Conservation (phyloP, 257 asterid species). For the Datura wrightii region DNA sequence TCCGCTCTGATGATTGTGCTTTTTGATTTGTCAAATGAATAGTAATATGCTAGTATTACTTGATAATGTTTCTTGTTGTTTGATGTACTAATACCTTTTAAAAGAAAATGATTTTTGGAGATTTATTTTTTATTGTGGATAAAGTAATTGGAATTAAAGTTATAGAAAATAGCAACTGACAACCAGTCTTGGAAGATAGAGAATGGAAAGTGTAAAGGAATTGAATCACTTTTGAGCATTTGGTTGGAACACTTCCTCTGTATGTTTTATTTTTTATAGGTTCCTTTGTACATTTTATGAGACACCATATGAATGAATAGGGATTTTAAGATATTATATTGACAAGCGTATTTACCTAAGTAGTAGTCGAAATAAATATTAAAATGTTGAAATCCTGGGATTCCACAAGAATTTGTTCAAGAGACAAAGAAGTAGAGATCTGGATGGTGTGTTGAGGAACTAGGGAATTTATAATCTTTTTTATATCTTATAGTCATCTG, state of each 20-base stretch:
- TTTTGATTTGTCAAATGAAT: background rate
- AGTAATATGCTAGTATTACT: background rate
- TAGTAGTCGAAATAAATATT: background rate
- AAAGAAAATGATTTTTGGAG: background rate
- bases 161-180: background rate
- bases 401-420: background rate
- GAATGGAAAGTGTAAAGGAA: background rate
- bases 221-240: background rate
- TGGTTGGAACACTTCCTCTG: background rate
- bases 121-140: background rate
- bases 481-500: no score
- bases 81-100: background rate
- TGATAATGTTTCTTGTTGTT: background rate
- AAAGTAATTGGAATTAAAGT: background rate
- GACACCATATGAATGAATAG: background rate
- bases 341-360: background rate
- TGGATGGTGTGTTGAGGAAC: background rate
- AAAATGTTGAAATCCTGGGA: background rate
- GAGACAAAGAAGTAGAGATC: background rate
- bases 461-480: background rate
- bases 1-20: background rate
- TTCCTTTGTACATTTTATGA: background rate
- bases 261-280: background rate
- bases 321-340: constrained; percentile 2
- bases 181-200: background rate